These are phyloP conservation scores for Botrytis pseudocinerea DNA, from an alignment of 2,329 filamentous ascomycete genomes.

Conservation along the genomic window DNA sequence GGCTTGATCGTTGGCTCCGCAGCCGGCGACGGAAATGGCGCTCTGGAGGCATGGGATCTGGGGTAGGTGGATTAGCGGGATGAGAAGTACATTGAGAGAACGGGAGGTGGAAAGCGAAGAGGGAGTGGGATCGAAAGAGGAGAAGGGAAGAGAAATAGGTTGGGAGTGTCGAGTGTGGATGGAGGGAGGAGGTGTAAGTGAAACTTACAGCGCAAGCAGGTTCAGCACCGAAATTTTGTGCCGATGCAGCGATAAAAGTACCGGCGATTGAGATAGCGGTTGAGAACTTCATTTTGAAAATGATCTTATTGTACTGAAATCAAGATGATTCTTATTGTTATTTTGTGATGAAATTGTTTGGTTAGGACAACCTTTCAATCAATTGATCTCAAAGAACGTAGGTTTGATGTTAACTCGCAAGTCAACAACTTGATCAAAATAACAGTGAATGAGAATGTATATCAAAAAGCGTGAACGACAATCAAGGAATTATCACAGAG, in stretches of 20 bases:
- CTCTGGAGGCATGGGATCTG: slow-evolving; percentile 41
- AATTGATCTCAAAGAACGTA: background rate
- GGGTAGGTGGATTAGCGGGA: background rate
- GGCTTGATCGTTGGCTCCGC: slow-evolving; percentile 42
- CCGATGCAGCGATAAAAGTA: background rate
- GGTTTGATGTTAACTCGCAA: fast-evolving
- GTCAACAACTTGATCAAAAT: background rate
- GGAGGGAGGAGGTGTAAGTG: background rate
- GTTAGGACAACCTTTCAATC: background rate
- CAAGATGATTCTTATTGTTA: background rate
- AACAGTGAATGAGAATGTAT: background rate
- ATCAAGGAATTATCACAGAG: background rate
- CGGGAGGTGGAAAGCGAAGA: background rate
- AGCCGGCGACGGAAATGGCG: slow-evolving; percentile 44
- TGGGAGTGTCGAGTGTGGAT: background rate
- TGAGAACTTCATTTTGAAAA: slow-evolving; percentile 18
- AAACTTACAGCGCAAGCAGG: slow-evolving; percentile 20
- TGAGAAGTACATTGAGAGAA: background rate
- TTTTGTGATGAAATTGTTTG: background rate
- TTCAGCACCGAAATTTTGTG: slow-evolving; percentile 11
- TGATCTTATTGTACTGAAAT: background rate
- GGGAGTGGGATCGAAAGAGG: background rate
- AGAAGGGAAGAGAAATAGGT: background rate
- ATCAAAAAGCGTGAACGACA: background rate
- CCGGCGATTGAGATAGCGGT: background rate